Evolutionary conservation across 2,329 filamentous ascomycete genomes (phyloP).

Genomic region (Cordyceps cateniannulata): DNA sequence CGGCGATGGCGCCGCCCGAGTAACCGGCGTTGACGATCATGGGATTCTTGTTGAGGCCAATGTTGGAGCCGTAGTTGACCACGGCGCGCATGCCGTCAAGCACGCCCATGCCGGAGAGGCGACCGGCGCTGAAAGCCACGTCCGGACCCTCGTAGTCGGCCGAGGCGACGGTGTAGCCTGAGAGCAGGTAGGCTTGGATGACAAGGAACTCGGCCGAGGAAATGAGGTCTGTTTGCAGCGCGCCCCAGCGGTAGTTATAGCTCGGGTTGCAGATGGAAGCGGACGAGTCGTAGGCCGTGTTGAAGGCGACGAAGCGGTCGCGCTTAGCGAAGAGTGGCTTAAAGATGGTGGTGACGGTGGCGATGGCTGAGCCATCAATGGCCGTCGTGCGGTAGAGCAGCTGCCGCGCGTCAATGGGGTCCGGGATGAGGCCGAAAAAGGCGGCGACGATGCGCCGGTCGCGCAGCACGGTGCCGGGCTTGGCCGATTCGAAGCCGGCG

Average conservation of each 20-base stretch:
- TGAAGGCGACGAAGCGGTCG: slow-evolving; percentile 13
- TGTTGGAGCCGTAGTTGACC: background rate
- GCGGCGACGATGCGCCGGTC: background rate
- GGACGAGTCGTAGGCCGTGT: slow-evolving; percentile 12
- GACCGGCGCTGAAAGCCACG: background rate
- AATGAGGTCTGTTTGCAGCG: slow-evolving; percentile 6
- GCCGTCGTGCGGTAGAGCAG: slow-evolving; percentile 13
- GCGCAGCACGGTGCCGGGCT: slow-evolving; percentile 10
- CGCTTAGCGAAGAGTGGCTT: slow-evolving; percentile 10
- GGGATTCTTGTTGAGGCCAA: slow-evolving; percentile 10
- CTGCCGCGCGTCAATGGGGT: slow-evolving; percentile 5
- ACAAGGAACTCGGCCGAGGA: slow-evolving; percentile 8
- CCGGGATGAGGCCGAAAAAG: slow-evolving; percentile 10
- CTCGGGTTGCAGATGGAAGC: slow-evolving; percentile 13
- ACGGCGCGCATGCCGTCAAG: slow-evolving; percentile 12
- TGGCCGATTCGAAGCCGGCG: slow-evolving; percentile 3
- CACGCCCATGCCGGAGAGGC: slow-evolving; percentile 9
- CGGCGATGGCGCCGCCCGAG: slow-evolving; percentile 12
- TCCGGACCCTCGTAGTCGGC: slow-evolving; percentile 12
- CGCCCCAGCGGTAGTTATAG: slow-evolving; percentile 11
- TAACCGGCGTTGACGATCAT: slow-evolving; percentile 9
- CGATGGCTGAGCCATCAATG: slow-evolving; percentile 13
- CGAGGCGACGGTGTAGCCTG: slow-evolving; percentile 9
- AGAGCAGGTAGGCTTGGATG: slow-evolving; percentile 12
- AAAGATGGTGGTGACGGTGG: slow-evolving; percentile 14